phyloP scores from a whole-genome alignment of 495 filamentous ascomycete genomes.

The Beverwykella pulmonaria region DNA sequence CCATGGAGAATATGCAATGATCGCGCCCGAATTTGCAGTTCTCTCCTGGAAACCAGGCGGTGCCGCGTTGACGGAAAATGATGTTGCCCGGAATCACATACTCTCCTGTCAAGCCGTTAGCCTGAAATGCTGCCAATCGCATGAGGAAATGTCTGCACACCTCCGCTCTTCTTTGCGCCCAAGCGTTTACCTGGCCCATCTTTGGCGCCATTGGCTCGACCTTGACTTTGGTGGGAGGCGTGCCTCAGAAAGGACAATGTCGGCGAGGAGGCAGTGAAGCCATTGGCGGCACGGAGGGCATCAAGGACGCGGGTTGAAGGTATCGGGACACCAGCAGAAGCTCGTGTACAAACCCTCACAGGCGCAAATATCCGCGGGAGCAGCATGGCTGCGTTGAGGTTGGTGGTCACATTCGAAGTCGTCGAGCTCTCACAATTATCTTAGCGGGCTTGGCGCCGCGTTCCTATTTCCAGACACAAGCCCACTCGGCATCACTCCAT shows the following conservation, averaged over 20 bases:
- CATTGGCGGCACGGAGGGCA: slow-evolving; percentile 31
- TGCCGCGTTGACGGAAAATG: slow-evolving; percentile 94
- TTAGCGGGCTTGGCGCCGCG: not conserved
- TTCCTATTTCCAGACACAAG: not conserved
- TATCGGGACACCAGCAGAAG: not conserved
- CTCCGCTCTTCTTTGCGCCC: slow-evolving; percentile 88
- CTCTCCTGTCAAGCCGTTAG: slow-evolving; percentile 59
- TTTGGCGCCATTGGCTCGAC: slow-evolving; percentile 79
- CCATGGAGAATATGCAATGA: slow-evolving; percentile 89
- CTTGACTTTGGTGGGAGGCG: slow-evolving; percentile 85
- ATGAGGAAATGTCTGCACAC: slow-evolving; percentile 49
- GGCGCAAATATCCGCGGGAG: slow-evolving; percentile 40
- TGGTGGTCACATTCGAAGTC: slow-evolving; percentile 4
- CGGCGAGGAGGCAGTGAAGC: slow-evolving; percentile 19
- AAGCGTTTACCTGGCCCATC: slow-evolving; percentile 91
- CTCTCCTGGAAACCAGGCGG: slow-evolving; percentile 91
- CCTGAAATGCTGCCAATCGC: slow-evolving; percentile 1
- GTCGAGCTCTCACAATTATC: not conserved
- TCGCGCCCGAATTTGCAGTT: slow-evolving; percentile 94
- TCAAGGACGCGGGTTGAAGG: slow-evolving; percentile 27
- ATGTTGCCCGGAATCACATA: slow-evolving; percentile 95
- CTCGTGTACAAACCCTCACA: slow-evolving; percentile 17
- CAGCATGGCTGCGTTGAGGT: slow-evolving; percentile 35
- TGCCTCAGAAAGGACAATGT: slow-evolving; percentile 56
- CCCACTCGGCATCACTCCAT: not conserved